Evolutionary conservation across 345 rosid genomes (phyloP).

Genomic region (Nephelium lappaceum): DNA sequence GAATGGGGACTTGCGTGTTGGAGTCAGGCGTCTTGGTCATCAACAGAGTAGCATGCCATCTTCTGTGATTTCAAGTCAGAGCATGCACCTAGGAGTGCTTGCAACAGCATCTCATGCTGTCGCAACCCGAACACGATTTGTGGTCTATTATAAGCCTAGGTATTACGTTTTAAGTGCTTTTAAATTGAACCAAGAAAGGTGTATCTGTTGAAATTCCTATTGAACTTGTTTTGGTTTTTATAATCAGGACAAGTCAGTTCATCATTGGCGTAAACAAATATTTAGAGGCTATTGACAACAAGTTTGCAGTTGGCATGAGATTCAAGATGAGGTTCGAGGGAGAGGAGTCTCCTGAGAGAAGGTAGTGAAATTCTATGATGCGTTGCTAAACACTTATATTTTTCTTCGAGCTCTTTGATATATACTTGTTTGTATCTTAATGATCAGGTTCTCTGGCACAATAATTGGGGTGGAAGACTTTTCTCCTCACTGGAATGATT

Average conservation of each 20-base stretch:
- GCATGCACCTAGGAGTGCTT: slow-evolving; percentile 96
- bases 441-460: slow-evolving; percentile 82
- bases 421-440: slow-evolving; percentile 4
- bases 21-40: slow-evolving; percentile 68
- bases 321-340: slow-evolving; percentile 94
- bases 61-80: slow-evolving; percentile 89
- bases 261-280: slow-evolving; percentile 82
- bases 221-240: slow-evolving; percentile 17
- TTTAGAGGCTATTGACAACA: slow-evolving; percentile 59
- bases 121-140: slow-evolving; percentile 64
- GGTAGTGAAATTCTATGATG: slow-evolving; percentile 41
- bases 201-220: slow-evolving; percentile 12
- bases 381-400: background rate
- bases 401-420: slow-evolving; percentile 20
- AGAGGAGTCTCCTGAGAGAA: slow-evolving; percentile 87
- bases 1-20: slow-evolving; percentile 75
- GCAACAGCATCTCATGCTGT: slow-evolving; percentile 92
- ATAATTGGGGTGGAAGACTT: slow-evolving; percentile 79
- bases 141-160: slow-evolving; percentile 94
- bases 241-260: slow-evolving; percentile 85
- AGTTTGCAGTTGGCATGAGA: slow-evolving; percentile 75
- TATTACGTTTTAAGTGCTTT: slow-evolving; percentile 21
- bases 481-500: slow-evolving; percentile 78
- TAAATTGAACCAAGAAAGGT: background rate
- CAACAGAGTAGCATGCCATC: slow-evolving; percentile 81